Percentiles rank a stretch among this genome's conserved stretches.
Conservation (phyloP, 1,284 basidiomycete species). For the Sporisorium iseilematis-ciliati region DNA sequence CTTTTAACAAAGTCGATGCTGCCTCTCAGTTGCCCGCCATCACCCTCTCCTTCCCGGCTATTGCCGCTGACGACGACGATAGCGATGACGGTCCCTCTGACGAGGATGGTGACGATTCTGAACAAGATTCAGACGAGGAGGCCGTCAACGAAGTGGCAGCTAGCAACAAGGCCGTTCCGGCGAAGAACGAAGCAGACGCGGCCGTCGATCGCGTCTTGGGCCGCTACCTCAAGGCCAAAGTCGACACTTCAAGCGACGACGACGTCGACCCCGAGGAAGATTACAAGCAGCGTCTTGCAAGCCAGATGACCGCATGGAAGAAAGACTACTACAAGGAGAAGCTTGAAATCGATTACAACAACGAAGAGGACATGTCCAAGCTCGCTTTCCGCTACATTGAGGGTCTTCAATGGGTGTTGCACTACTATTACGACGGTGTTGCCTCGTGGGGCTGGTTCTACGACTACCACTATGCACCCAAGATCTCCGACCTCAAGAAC, state of each 20-base stretch:
- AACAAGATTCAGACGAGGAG: conserved; percentile 67
- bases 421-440: conserved; percentile 97
- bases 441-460: conserved; percentile 99
- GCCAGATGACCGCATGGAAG: conserved; percentile 95
- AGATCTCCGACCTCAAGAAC: conserved; percentile 80
- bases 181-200: conserved; percentile 65
- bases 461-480: conserved; percentile 89
- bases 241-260: conserved; percentile 49
- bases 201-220: conserved; percentile 85
- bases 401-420: conserved; percentile 98
- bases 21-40: conserved; percentile 54
- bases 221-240: conserved; percentile 87
- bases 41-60: conserved; percentile 49
- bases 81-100: conserved; percentile 38
- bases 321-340: conserved; percentile 80
- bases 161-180: conserved; percentile 10
- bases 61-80: conserved; percentile 39
- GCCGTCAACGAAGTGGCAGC: conserved; percentile 72
- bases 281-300: conserved; percentile 79
- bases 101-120: conserved; percentile 35
- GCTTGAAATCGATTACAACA: conserved; percentile 71
- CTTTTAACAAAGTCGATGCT: conserved; percentile 66
- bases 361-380: conserved; percentile 72
- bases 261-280: conserved; percentile 67
- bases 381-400: conserved; percentile 80